Conservation (phyloP, 768 basidiomycete species). For the Boletus sp. region DNA sequence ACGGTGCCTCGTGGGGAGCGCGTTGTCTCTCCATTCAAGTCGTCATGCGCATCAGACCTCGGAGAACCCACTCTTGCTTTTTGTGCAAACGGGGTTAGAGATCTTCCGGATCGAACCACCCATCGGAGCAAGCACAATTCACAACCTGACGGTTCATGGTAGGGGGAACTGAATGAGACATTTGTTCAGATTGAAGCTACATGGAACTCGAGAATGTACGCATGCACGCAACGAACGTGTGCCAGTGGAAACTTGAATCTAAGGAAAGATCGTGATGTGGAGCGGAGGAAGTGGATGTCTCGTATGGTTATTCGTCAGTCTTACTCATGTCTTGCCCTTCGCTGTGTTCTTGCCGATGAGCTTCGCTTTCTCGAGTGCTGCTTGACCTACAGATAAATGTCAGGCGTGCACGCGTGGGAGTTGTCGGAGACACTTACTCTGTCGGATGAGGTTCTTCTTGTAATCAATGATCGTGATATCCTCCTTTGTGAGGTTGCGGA, state of each 20-base stretch:
- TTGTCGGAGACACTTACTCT: slow-evolving; percentile 50
- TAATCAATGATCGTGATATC: slow-evolving; percentile 93
- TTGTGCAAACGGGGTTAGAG: slow-evolving; percentile 8
- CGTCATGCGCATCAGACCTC: slow-evolving; percentile 21
- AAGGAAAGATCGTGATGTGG: slow-evolving; percentile 5
- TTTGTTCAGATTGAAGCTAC: slow-evolving; percentile 13
- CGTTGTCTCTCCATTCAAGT: slow-evolving; percentile 18
- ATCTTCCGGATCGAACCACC: slow-evolving; percentile 20
- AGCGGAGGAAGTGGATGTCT: slow-evolving; percentile 5
- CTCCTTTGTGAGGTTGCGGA: slow-evolving; percentile 85
- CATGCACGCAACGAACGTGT: slow-evolving; percentile 16
- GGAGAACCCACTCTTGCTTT: slow-evolving; percentile 23
- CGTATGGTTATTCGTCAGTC: not conserved
- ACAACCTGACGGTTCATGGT: slow-evolving; percentile 9
- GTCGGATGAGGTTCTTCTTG: slow-evolving; percentile 80
- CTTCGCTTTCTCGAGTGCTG: slow-evolving; percentile 90
- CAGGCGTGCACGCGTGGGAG: not conserved
- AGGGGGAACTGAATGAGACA: slow-evolving; percentile 13
- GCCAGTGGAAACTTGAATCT: slow-evolving; percentile 12
- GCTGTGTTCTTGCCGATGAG: slow-evolving; percentile 81
- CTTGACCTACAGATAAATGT: slow-evolving; percentile 51
- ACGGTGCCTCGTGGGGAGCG: slow-evolving; percentile 24
- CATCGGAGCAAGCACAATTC: slow-evolving; percentile 6
- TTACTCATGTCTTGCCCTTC: slow-evolving; percentile 60
- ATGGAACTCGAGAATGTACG: slow-evolving; percentile 7